Evolutionary conservation across 768 basidiomycete species (phyloP), one percentile per base, ranked within the genome.

Genomic region (Botryobasidium botryosum): DNA sequence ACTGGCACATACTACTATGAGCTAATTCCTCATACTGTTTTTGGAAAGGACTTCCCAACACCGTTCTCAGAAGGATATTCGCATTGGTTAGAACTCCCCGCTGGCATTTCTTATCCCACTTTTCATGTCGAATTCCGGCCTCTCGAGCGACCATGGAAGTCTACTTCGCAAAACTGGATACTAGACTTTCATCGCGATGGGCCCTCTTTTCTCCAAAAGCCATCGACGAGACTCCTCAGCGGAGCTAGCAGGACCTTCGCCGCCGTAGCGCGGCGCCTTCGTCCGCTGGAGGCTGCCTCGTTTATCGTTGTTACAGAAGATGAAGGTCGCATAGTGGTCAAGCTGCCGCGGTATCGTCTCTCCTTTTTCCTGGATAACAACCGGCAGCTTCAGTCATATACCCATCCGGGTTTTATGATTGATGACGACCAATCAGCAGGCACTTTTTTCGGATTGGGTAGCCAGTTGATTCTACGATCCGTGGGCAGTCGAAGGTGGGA

Each of bases 401-500:
- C 67, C 33, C 56, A 68, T 28, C 61, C 62, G 10, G 59, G 56
- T 20, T 68, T 68, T 59, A 53, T 65, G 13, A 56, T 70, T 33
- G 10, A 17, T 17, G 20, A 42, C 12, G 20, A 42, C 40, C 12
- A 42, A 39, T 28, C 13, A 6, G 12, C 25, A 28, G 40, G 40
- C 12, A 42, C 40, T 7, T 10, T 42, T 8, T 7, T 42, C 12
- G 40, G 40, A 12, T 26, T 42, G 7, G 20, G 28, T 10, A 28
- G 13, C 10, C 40, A 42, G 26, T 20, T 42, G 12, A 26, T 42
- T 42, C 20, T 42, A 27, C 37, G 37, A 10, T 21, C 12, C 12
- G 20, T 10, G 15, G 26, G 20, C 15, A 40, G 38, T n/a, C n/a
- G n/a, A n/a, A n/a, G n/a, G n/a, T n/a, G n/a, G n/a, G n/a, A n/a